Conservation (phyloP, 139 green algal genomes). For the Micractinium conductrix region DNA sequence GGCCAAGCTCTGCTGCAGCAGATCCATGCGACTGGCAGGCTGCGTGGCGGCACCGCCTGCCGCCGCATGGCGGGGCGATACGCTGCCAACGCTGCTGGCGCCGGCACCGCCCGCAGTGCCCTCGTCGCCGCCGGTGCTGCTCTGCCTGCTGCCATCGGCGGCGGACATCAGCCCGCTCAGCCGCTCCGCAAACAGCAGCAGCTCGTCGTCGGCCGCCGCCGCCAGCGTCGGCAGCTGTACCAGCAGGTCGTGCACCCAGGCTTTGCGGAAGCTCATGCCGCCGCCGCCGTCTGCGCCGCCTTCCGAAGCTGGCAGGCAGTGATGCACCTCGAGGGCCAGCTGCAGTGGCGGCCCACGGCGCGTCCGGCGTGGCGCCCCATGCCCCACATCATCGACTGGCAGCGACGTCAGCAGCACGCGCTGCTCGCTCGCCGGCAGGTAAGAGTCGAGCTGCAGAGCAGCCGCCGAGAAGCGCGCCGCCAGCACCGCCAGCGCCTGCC, state of each 20-base stretch:
- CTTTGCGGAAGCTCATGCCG: constrained; percentile 40
- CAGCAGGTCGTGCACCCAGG: constrained; percentile 40
- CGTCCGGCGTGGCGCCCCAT: background rate
- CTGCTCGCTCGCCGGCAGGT: constrained; percentile 38
- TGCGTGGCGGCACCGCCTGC: background rate
- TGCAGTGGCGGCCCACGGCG: background rate
- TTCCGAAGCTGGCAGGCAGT: background rate
- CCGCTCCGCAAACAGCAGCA: constrained; percentile 47
- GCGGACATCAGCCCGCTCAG: background rate
- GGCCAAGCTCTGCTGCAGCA: constrained; percentile 27
- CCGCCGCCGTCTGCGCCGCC: background rate
- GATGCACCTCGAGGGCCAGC: constrained; percentile 13
- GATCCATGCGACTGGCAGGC: background rate
- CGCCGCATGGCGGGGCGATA: background rate
- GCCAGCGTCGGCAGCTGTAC: constrained; percentile 38
- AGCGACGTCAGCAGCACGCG: constrained; percentile 38
- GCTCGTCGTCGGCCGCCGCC: constrained; percentile 39
- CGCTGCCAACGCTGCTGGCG: background rate
- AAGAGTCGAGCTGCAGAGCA: constrained; percentile 43
- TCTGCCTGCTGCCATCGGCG: too few relatives aligned
- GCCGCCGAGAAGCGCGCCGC: constrained; percentile 2
- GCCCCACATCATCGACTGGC: background rate
- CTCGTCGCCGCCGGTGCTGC: background rate
- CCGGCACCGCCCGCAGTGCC: background rate
- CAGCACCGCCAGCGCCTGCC: constrained; percentile 2